These are phyloP conservation scores for Piper betle DNA, from an alignment of 164 flowering plant genomes.

Conservation along the genomic window DNA sequence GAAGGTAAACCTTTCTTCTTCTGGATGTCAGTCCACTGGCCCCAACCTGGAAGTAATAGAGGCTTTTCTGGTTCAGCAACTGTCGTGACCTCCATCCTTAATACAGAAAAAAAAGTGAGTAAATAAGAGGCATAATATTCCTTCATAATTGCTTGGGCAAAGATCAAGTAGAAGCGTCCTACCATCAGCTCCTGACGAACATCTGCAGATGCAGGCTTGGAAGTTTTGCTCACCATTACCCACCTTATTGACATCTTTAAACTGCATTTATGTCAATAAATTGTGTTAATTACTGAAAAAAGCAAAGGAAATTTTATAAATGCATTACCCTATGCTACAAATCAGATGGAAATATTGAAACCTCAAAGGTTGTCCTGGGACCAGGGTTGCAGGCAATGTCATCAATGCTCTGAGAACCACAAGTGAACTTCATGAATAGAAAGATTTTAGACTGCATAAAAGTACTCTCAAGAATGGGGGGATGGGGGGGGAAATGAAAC, in stretches of 20 bases:
- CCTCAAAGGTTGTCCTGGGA: constrained; percentile 64
- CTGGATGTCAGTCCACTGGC: constrained; percentile 78
- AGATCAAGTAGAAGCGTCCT: background rate
- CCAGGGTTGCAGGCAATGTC: constrained; percentile 43
- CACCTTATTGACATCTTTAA: constrained; percentile 15
- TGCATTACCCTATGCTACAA: constrained; percentile 46
- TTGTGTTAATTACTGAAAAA: background rate
- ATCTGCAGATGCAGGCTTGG: constrained; percentile 5
- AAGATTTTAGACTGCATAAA: too few relatives aligned
- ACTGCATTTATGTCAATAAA: constrained; percentile 19
- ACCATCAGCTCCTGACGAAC: constrained; percentile 29
- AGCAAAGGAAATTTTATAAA: background rate
- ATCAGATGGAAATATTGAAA: constrained; percentile 57
- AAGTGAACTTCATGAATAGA: background rate
- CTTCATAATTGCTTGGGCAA: background rate
- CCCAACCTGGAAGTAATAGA: constrained; percentile 88
- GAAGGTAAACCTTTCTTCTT: constrained; percentile 70
- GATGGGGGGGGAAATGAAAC: too few relatives aligned
- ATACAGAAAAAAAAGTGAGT: background rate
- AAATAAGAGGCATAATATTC: background rate
- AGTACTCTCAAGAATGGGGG: too few relatives aligned
- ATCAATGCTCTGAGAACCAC: constrained; percentile 39
- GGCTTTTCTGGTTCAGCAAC: constrained; percentile 86
- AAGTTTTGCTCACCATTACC: constrained; percentile 13
- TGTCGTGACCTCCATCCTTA: constrained; percentile 32